Evolutionary conservation across 2,329 filamentous ascomycete species (phyloP), one percentile per base, ranked within the genome.

Genomic region (Cladobotryum protrusum): DNA sequence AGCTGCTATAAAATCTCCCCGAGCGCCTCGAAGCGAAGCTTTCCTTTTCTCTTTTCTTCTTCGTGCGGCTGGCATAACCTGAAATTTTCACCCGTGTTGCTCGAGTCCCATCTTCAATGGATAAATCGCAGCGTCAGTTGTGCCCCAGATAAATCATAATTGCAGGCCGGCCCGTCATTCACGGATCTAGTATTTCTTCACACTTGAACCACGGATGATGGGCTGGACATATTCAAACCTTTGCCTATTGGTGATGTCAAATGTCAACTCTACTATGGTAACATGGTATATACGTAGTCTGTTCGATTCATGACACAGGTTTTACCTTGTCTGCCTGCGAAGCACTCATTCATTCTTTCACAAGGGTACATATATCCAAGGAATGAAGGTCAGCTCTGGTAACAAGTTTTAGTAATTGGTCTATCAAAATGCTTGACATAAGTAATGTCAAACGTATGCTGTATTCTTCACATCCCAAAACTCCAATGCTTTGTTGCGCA

Each of bases 1-100:
- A 20, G n/a, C 29, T 43, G 17, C 47, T 45, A 63, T 65, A 68
- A 68, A 67, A 65, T 54, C 57, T 56, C 55, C 42, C 52, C 24
- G 45, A 49, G 44, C 50, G 44, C 29, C 41, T 19, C 17, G n/a
- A 58, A 64, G 59, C 57, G 37, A 0, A 45, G 55, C 62, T 63
- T 61, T 56, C 48, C 48, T 43, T 56, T 62, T 64, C 61, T 68
- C 65, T 69, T 68, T 72, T 71, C 71, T 63, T 69, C 65, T 72
- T 88, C 76, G 85, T 90, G 86, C 86, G 86, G 86, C 85, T 74
- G 83, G 82, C 82, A 84, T 81, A 77, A 84, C 79, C 72, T 71
- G 67, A 72, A 77, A 74, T 71, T 74, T 66, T 80, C 80, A 79
- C 81, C 85, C 85, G 82, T 87, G 85, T 90, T 90, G 85, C 86